Conservation (phyloP, 768 basidiomycete species). For the Coprinopsis strossmayeri region DNA sequence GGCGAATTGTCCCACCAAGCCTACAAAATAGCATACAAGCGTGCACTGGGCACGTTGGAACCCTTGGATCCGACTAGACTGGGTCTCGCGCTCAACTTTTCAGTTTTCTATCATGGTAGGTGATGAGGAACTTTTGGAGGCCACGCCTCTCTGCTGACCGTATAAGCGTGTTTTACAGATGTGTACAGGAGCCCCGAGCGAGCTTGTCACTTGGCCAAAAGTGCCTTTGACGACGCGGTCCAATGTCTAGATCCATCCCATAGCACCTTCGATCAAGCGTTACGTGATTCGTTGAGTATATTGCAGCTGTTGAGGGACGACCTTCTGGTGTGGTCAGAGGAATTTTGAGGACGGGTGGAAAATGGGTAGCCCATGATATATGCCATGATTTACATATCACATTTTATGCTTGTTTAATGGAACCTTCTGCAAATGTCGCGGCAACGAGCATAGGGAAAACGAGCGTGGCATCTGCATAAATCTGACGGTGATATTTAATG, state of each 20-base stretch:
- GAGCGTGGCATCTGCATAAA: constrained; percentile 94
- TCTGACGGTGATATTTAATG: too few species aligned
- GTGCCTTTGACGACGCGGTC: constrained; percentile 89
- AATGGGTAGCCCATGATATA: not conserved
- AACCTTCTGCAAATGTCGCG: constrained; percentile 73
- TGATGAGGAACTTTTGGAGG: too few species aligned
- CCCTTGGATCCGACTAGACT: constrained; percentile 82
- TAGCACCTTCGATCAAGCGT: constrained; percentile 27
- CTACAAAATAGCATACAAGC: constrained; percentile 82
- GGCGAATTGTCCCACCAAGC: constrained; percentile 76
- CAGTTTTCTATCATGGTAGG: constrained; percentile 80
- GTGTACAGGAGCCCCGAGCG: constrained; percentile 80
- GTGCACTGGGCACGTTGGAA: constrained; percentile 67
- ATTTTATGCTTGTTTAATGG: constrained; percentile 2
- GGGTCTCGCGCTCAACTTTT: constrained; percentile 86
- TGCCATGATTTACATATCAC: not conserved
- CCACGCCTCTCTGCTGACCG: not conserved
- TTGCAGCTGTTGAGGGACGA: constrained; percentile 80
- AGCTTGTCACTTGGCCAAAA: constrained; percentile 85
- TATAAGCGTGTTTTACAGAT: constrained; percentile 28
- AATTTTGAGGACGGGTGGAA: constrained; percentile 41
- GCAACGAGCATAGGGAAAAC: constrained; percentile 95
- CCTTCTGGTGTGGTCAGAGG: constrained; percentile 77
- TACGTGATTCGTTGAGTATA: constrained; percentile 77
- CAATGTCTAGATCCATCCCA: constrained; percentile 48